Conservation (phyloP, 2,329 filamentous ascomycete species). For the Phyllosticta ampelicida region DNA sequence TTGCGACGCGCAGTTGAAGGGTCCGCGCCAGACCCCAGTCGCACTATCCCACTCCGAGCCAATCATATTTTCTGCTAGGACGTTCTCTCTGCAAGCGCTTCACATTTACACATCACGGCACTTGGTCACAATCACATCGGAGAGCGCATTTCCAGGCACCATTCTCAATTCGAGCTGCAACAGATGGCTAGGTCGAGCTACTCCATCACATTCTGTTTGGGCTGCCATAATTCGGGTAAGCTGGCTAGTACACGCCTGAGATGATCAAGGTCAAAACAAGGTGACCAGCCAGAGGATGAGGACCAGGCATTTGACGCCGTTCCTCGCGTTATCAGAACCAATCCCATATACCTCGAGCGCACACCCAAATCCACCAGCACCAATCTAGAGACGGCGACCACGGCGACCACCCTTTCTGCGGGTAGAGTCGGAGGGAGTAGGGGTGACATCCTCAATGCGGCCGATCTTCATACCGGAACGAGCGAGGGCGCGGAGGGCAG, state of each 20-base stretch:
- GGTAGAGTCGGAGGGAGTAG: constrained; percentile 97
- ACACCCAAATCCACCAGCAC: constrained; percentile 44
- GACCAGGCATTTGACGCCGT: constrained; percentile 56
- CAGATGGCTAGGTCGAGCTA: background rate
- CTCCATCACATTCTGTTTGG: constrained; percentile 7
- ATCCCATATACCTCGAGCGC: constrained; percentile 9
- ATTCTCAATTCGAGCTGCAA: background rate
- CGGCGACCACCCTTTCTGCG: constrained; percentile 99
- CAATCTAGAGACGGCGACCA: constrained; percentile 96
- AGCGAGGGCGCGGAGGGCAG: constrained; percentile 94
- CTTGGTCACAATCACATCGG: background rate
- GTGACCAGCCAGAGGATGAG: constrained; percentile 46
- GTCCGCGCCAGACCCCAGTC: background rate
- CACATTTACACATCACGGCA: background rate
- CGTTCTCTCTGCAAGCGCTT: background rate
- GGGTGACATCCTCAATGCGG: constrained; percentile 98
- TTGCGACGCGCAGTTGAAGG: background rate
- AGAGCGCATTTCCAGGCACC: background rate
- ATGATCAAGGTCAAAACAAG: constrained; percentile 18
- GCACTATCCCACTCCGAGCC: background rate
- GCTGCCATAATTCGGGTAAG: constrained; percentile 6
- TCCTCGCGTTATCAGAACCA: constrained; percentile 56
- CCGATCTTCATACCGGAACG: constrained; percentile 99
- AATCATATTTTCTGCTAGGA: background rate
- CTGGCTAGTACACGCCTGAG: constrained; percentile 10